phyloP scores from a whole-genome alignment of 441 rosid species.

The Pelargonium myrrhifolium region DNA sequence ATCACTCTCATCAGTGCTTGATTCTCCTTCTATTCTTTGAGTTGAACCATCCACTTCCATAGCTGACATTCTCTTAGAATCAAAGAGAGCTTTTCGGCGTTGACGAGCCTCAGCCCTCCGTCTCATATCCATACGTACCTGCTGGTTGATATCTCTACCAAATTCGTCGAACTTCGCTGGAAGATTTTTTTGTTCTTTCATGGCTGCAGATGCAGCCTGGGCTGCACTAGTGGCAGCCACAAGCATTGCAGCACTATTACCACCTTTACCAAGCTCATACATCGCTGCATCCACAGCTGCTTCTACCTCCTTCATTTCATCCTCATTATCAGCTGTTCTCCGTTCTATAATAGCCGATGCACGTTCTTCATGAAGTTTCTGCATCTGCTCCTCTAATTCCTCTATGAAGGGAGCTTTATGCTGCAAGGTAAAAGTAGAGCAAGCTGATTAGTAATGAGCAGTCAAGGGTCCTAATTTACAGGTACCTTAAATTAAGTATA shows the following conservation, averaged over 20 bases:
- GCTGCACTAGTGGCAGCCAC: constrained; percentile 71
- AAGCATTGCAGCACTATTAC: constrained; percentile 48
- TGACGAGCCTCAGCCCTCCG: constrained; percentile 73
- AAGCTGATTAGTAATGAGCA: not conserved
- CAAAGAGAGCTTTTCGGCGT: constrained; percentile 55
- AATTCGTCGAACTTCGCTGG: constrained; percentile 76
- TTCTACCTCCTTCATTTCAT: constrained; percentile 77
- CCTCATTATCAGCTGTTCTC: constrained; percentile 70
- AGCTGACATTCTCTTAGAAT: constrained; percentile 53
- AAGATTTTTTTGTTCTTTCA: constrained; percentile 46
- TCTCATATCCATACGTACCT: constrained; percentile 68
- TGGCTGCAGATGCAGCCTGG: constrained; percentile 54
- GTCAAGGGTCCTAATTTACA: not conserved
- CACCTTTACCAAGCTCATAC: constrained; percentile 49
- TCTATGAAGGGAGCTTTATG: constrained; percentile 79
- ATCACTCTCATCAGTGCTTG: constrained; percentile 92
- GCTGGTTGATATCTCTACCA: constrained; percentile 76
- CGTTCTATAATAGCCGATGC: constrained; percentile 65
- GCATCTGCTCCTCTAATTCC: constrained; percentile 83
- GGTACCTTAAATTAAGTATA: not conserved
- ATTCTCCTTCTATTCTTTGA: constrained; percentile 80
- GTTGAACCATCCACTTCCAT: constrained; percentile 50
- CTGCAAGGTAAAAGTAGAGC: constrained; percentile 33
- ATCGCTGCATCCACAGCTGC: constrained; percentile 78
- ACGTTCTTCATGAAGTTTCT: constrained; percentile 65